These are phyloP conservation scores for Alternaria rosae DNA, from an alignment of 2,329 filamentous ascomycete genomes.

Conservation along the genomic window DNA sequence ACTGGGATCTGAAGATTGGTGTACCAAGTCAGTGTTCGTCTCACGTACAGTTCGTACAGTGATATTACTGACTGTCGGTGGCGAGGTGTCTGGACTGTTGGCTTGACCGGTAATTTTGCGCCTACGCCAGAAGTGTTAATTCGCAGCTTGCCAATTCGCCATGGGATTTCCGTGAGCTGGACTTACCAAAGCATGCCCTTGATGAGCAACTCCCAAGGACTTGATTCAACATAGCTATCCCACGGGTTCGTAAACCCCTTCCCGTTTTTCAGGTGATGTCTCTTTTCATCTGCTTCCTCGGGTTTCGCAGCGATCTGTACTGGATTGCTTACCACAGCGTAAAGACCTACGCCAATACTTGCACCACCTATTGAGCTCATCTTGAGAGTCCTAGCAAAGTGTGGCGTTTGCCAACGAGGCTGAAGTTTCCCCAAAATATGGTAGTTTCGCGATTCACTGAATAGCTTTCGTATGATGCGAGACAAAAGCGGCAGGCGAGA, in stretches of 20 bases:
- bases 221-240: constrained; percentile 59
- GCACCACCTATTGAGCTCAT: constrained; percentile 42
- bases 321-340: constrained; percentile 53
- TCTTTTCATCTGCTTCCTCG: constrained; percentile 55
- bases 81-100: constrained; percentile 67
- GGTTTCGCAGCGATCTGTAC: constrained; percentile 51
- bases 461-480: constrained; percentile 4
- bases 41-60: too few relatives aligned
- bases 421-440: neutral
- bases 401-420: constrained; percentile 29
- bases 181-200: constrained; percentile 50
- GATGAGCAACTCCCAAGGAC: constrained; percentile 41
- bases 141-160: neutral
- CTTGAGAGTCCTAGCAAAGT: constrained; percentile 33
- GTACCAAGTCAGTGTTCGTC: too few relatives aligned
- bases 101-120: constrained; percentile 59
- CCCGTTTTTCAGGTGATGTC: constrained; percentile 61
- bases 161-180: neutral
- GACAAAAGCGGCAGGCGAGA: constrained; percentile 14
- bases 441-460: neutral
- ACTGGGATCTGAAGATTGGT: too few relatives aligned
- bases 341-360: constrained; percentile 41
- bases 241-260: constrained; percentile 66
- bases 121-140: constrained; percentile 33
- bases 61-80: constrained; percentile 74